phyloP scores from a whole-genome alignment of 1,284 basidiomycete species.

The Filobasidium uniguttulatum region DNA sequence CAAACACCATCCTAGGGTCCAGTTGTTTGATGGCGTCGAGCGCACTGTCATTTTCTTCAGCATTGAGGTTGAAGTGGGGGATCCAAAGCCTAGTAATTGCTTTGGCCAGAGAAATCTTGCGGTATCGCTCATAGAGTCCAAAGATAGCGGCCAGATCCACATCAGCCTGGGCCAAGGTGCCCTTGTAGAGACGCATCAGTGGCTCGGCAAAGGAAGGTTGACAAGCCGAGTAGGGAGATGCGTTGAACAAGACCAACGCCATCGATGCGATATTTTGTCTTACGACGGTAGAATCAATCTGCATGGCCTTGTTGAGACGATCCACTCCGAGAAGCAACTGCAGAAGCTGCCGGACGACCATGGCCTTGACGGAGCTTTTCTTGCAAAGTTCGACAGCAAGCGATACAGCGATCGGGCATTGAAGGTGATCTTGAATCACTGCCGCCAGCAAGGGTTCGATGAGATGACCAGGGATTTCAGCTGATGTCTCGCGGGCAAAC shows the following conservation, averaged over 20 bases:
- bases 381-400: constrained; percentile 43
- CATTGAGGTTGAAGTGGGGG: not conserved
- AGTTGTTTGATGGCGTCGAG: constrained; percentile 43
- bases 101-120: constrained; percentile 53
- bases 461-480: constrained; percentile 25
- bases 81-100: not conserved
- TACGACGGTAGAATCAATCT: not conserved
- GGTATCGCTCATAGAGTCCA: constrained; percentile 58
- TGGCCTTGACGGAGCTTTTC: constrained; percentile 44
- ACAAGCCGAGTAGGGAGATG: constrained; percentile 64
- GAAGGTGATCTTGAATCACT: constrained; percentile 49
- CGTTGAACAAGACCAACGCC: constrained; percentile 55
- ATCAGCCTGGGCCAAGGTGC: constrained; percentile 52
- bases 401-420: constrained; percentile 39
- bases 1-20: constrained; percentile 54
- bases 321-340: constrained; percentile 8
- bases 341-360: constrained; percentile 12
- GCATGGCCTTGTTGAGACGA: constrained; percentile 38
- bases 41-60: not conserved
- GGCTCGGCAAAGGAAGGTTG: constrained; percentile 68
- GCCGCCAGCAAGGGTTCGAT: constrained; percentile 62
- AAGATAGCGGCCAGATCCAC: constrained; percentile 57
- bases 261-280: constrained; percentile 20
- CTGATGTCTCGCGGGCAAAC: not conserved
- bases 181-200: constrained; percentile 57